Percentiles rank a stretch among this genome's conserved stretches.
phyloP scores from a whole-genome alignment of 169 alveolate genomes.

The Toxoplasma gondii region DNA sequence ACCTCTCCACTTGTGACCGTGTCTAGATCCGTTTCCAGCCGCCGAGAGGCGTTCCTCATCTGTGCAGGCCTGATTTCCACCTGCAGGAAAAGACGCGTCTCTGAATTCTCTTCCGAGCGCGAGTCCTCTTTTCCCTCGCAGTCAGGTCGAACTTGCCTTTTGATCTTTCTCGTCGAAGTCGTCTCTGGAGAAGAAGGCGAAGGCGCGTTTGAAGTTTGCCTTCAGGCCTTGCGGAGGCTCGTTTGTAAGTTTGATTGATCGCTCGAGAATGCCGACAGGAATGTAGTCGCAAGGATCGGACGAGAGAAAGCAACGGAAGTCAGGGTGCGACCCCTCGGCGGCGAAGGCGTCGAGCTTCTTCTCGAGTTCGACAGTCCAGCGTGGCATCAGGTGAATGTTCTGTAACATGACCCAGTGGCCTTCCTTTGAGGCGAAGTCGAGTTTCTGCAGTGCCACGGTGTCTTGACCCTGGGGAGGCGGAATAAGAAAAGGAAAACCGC shows the following conservation, averaged over 20 bases:
- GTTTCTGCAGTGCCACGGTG: conserved; percentile 85
- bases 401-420: conserved; percentile 94
- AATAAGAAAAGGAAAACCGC: background rate
- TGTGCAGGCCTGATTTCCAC: no score
- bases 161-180: conserved; percentile 93
- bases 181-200: conserved; percentile 93
- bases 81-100: no score
- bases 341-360: conserved; percentile 91
- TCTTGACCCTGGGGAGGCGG: conserved; percentile 87
- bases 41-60: no score
- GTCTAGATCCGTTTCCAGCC: no score
- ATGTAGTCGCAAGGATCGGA: conserved; percentile 93
- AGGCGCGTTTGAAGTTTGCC: conserved; percentile 95
- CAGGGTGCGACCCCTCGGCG: conserved; percentile 94
- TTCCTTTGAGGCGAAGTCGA: conserved; percentile 82
- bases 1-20: no score
- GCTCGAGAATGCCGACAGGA: conserved; percentile 95
- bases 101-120: no score
- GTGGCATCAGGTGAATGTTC: conserved; percentile 90
- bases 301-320: conserved; percentile 93
- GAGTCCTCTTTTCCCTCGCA: no score
- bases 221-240: conserved; percentile 97
- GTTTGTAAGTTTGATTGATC: conserved; percentile 95
- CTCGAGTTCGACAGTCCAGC: conserved; percentile 92
- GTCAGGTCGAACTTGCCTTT: conserved; percentile 71